Percentiles rank a stretch among this genome's conserved stretches.
These are phyloP conservation scores for Diplotaxis tenuifolia DNA, from an alignment of 345 rosid species.

Conservation along the genomic window DNA sequence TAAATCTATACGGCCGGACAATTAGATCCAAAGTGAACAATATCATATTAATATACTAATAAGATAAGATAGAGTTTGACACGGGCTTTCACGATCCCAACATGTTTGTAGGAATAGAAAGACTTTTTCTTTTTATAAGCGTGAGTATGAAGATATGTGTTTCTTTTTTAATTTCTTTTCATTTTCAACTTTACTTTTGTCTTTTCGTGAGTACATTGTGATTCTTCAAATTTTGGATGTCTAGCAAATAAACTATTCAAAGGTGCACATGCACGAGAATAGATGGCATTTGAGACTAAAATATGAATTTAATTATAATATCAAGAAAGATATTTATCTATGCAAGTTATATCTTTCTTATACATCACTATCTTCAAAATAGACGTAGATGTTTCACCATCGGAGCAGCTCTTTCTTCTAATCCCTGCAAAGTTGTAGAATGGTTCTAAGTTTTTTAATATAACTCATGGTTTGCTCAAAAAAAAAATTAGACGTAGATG, in stretches of 20 bases:
- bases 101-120: too few species aligned
- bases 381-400: neutral
- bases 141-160: conserved; percentile 22
- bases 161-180: neutral
- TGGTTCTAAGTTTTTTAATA: too few species aligned
- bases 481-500: too few species aligned
- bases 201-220: conserved; percentile 7
- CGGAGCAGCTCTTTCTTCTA: too few species aligned
- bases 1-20: too few species aligned
- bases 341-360: conserved; percentile 5
- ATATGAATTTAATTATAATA: neutral
- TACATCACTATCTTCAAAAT: conserved; percentile 1
- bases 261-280: conserved; percentile 25
- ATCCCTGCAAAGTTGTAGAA: too few species aligned
- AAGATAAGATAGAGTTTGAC: too few species aligned
- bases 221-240: conserved; percentile 19
- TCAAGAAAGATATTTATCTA: neutral
- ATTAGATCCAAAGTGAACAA: too few species aligned
- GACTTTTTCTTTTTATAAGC: neutral
- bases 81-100: too few species aligned
- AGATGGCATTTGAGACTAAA: conserved; percentile 18
- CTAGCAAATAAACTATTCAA: conserved; percentile 16
- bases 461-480: too few species aligned
- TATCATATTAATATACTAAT: too few species aligned
- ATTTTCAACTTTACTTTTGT: conserved; percentile 2